Evolutionary conservation across 768 basidiomycete species (phyloP), one percentile per base, ranked within the genome.

Genomic region (Jaapia argillacea): DNA sequence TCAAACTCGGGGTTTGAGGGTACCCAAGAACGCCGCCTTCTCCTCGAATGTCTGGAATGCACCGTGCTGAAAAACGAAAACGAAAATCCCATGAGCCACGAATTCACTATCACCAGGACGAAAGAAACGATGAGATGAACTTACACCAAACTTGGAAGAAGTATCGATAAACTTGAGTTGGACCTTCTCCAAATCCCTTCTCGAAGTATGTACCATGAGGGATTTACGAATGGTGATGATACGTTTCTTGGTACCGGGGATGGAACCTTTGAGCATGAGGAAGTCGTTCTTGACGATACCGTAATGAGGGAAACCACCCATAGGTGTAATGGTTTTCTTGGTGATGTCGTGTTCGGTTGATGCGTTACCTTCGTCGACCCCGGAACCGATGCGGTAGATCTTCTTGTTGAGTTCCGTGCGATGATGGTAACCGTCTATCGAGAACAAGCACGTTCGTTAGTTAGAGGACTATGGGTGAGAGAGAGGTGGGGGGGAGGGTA

Each of bases 231-330:
- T 80, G 48, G 93, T 97, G 61, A 98, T 76, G 54, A 98, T 83
- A 71, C 96, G 89, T 77, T 98, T 98, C 76, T 89, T 91, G 63
- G 89, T 92, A 55, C 94, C 96, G 47, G 90, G 88, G 51, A 92
- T 75, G 42, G 82, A 91, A 50, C 94, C 94, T 75, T 98, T 98
- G 67, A 98, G 73, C 67, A 99, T 81, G 58, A 99, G 68, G 76
- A 83, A 99, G 65, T 98, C 96, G 74, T 96, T 94, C 78, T 87
- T 93, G 71, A 98, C 85, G 59, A 96, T 77, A 77, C 94, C 93
- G 65, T 98, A 98, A 63, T 96, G 91, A 46, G 92, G 91, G 84
- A 94, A 99, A 61, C 94, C 96, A 72, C 96, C 96, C 80, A 98
- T 78, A 42, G 96, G 96, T 45, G 88, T 98, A 63, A 94, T 93